These are phyloP conservation scores for Candida koratica DNA, from an alignment of 805 yeast species.

Conservation along the genomic window DNA sequence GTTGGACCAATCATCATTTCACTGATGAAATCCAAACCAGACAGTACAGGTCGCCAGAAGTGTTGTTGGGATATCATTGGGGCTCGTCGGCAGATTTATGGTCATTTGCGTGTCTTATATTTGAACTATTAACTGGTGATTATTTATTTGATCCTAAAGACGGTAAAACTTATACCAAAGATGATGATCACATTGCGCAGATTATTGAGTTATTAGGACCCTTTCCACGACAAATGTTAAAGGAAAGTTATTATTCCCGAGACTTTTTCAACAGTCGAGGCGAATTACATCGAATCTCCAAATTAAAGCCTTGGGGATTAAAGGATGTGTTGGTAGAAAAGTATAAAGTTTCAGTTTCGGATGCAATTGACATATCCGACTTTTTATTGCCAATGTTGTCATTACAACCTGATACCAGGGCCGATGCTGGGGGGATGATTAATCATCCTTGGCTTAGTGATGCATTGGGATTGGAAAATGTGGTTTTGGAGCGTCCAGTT, in stretches of 20 bases:
- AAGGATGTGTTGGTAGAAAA: conserved; percentile 79
- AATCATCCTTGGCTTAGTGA: conserved; percentile 83
- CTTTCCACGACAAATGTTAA: conserved; percentile 55
- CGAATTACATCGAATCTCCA: conserved; percentile 71
- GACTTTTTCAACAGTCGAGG: conserved; percentile 66
- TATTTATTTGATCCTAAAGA: conserved; percentile 87
- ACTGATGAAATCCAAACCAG: conserved; percentile 68
- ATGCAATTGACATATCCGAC: conserved; percentile 69
- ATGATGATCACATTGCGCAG: conserved; percentile 96
- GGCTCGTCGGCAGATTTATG: conserved; percentile 94
- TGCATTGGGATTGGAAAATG: conserved; percentile 70
- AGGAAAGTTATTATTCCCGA: conserved; percentile 57
- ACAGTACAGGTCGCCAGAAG: conserved; percentile 65
- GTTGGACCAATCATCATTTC: conserved; percentile 59
- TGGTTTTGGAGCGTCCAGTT: conserved; percentile 65
- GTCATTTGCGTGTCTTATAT: conserved; percentile 90
- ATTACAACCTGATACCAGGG: conserved; percentile 73
- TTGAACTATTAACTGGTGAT: conserved; percentile 92
- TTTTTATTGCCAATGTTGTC: conserved; percentile 81
- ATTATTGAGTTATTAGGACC: conserved; percentile 78
- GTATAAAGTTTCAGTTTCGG: conserved; percentile 65
- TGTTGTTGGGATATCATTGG: conserved; percentile 75
- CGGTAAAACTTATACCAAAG: conserved; percentile 74
- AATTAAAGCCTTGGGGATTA: conserved; percentile 86
- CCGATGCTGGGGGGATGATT: conserved; percentile 94